Evolutionary conservation across 148 eudicot genomes (phyloP).

Genomic region (Salicornia ramosissima): DNA sequence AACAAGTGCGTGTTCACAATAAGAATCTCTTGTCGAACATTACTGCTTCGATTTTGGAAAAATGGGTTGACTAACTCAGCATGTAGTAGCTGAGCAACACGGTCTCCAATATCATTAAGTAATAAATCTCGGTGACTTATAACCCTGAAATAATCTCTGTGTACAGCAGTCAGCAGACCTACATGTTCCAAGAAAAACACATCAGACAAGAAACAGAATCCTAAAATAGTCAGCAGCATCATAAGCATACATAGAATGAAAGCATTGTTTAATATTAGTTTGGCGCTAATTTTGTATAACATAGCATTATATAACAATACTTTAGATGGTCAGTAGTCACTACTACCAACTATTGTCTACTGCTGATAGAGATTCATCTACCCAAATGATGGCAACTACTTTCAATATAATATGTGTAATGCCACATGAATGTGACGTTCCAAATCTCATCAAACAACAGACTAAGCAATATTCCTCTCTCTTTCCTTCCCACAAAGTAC

Average conservation of each 20-base stretch:
- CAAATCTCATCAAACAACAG: slow-evolving; percentile 14
- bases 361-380: slow-evolving; percentile 1
- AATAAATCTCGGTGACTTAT: slow-evolving; percentile 62
- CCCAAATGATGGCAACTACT: slow-evolving; percentile 22
- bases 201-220: slow-evolving; percentile 3
- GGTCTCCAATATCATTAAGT: slow-evolving; percentile 85
- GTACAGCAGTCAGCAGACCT: slow-evolving; percentile 92
- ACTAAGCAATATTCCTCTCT: neutral
- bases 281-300: neutral
- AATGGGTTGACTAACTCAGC: slow-evolving; percentile 68
- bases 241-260: neutral
- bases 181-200: slow-evolving; percentile 22
- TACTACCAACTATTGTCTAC: slow-evolving; percentile 1
- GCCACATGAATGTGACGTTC: slow-evolving; percentile 22
- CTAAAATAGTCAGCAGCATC: slow-evolving; percentile 9
- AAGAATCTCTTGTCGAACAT: slow-evolving; percentile 72
- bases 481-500: slow-evolving; percentile 3
- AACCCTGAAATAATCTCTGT: slow-evolving; percentile 79
- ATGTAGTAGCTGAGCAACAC: slow-evolving; percentile 96
- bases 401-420: slow-evolving; percentile 1
- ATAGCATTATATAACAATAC: slow-evolving; percentile 13
- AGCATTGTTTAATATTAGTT: slow-evolving; percentile 14
- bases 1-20: slow-evolving; percentile 91
- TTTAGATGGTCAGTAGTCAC: slow-evolving; percentile 14
- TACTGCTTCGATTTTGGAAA: slow-evolving; percentile 47